Base-by-base conservation (phyloP, 192 early-diverging fungal species). In the Podila verticillata region DNA sequence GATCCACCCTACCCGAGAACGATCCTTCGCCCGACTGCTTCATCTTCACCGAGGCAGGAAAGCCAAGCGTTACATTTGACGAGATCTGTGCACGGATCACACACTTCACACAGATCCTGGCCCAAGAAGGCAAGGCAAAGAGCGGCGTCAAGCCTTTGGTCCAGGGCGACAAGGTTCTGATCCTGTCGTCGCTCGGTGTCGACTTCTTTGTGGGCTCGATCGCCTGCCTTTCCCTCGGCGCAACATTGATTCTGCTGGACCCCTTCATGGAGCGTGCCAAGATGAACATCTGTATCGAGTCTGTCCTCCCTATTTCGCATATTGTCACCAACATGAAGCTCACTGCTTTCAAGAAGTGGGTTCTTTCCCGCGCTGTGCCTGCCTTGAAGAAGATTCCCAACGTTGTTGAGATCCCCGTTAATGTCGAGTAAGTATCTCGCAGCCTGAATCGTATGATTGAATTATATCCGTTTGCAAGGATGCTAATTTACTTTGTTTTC, bases 251-350 rank as follows among this genome's bases (percentile, higher is more conserved):
- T 35, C 61, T 80, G 49, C 30, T 80, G 47, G 77, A 80, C 31
- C 77, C 77, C 5, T 80, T 68, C 66, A 80, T 80, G 77, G 77
- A 80, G 24, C 66, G 77, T n/a, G 77, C 77, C 26, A 80, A 80
- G 62, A 80, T 80, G 77, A 80, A 68, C 64, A 61, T 80, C 26
- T 80, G 77, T 47, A 80, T 80, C 54, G 77, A 80, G 56, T 80
- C 77, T 20, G 77, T 80, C 29, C 51, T 80, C 39, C 77, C 77
- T 1, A 80, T 80, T 22, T 64, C 65, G 13, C 77, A 80, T 26
- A 80, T 80, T 30, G 77, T 80, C 32, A 80, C 77, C 24, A 80
- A 80, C 61, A 80, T 80, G 77, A 80, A 70, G 31, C 70, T 80
- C n/a, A 72, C 77, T 5, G 26, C 61, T 1, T 80, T 80, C 65